A percentile compares a stretch with the other conserved stretches of the same genome.
phyloP scores from a whole-genome alignment of 257 asterid genomes.

The Marsdenia floribunda region DNA sequence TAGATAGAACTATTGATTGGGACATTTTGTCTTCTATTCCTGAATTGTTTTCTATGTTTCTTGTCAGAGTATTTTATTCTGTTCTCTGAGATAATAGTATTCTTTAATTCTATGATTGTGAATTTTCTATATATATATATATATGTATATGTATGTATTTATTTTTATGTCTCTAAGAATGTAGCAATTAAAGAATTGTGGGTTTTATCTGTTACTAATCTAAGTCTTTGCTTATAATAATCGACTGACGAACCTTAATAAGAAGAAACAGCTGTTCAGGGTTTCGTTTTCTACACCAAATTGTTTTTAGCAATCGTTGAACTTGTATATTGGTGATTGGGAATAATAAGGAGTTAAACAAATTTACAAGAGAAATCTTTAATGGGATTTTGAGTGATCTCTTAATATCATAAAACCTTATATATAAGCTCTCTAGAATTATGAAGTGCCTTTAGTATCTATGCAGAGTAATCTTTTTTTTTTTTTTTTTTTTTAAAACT shows the following conservation, averaged over 20 bases:
- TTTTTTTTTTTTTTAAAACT: too few relatives aligned
- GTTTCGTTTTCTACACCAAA: background rate
- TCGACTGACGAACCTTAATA: too few relatives aligned
- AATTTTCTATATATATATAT: too few relatives aligned
- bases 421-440: background rate
- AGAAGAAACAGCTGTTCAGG: background rate
- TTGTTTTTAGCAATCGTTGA: background rate
- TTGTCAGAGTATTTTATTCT: too few relatives aligned
- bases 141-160: too few relatives aligned
- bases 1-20: background rate
- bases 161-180: too few relatives aligned
- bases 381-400: background rate
- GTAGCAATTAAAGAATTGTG: too few relatives aligned
- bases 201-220: too few relatives aligned
- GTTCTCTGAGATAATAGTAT: background rate
- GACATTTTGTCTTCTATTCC: background rate
- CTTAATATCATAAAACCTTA: background rate
- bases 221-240: too few relatives aligned
- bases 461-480: too few relatives aligned
- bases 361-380: background rate
- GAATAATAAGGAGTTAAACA: background rate
- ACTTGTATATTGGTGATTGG: background rate
- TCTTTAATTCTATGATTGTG: too few relatives aligned
- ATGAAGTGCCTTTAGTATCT: background rate
- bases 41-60: too few relatives aligned